phyloP scores from a whole-genome alignment of 2,329 filamentous ascomycete genomes.

The Pyricularia grisea region DNA sequence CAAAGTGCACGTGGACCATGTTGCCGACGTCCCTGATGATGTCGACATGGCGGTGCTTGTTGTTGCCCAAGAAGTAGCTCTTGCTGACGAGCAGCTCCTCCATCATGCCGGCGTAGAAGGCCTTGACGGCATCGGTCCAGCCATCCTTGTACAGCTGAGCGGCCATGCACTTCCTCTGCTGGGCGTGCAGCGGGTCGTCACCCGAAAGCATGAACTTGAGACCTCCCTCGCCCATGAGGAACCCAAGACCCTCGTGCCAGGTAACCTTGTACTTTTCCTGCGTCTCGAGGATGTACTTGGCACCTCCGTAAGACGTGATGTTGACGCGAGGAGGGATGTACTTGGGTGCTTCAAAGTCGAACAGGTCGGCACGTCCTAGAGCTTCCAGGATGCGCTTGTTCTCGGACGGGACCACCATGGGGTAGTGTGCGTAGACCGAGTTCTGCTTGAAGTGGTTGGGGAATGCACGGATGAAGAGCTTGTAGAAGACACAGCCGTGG shows the following conservation, averaged over 20 bases:
- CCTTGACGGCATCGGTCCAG: constrained; percentile 53
- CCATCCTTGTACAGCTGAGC: constrained; percentile 51
- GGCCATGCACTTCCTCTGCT: constrained; percentile 43
- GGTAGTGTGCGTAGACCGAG: constrained; percentile 75
- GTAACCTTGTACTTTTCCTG: constrained; percentile 52
- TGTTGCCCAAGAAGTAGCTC: constrained; percentile 45
- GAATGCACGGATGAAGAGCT: constrained; percentile 71
- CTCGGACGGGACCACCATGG: constrained; percentile 60
- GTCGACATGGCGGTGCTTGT: constrained; percentile 56
- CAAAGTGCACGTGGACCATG: constrained; percentile 55
- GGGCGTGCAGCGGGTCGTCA: constrained; percentile 35
- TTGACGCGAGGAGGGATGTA: constrained; percentile 40
- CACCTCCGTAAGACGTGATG: constrained; percentile 51
- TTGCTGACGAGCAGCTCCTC: constrained; percentile 54
- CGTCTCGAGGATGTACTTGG: constrained; percentile 52
- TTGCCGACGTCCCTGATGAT: constrained; percentile 63
- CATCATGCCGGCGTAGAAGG: constrained; percentile 57
- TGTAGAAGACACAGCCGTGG: constrained; percentile 78
- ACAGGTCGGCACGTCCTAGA: constrained; percentile 57
- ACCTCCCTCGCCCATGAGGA: constrained; percentile 46
- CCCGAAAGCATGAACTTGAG: constrained; percentile 48
- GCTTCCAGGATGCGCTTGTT: constrained; percentile 62
- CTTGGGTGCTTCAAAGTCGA: constrained; percentile 57
- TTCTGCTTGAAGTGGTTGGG: constrained; percentile 69
- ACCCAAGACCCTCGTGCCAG: constrained; percentile 55